Evolutionary conservation across 805 yeast species (phyloP).

Genomic region (Hemisphaericaspora nanyangensis): DNA sequence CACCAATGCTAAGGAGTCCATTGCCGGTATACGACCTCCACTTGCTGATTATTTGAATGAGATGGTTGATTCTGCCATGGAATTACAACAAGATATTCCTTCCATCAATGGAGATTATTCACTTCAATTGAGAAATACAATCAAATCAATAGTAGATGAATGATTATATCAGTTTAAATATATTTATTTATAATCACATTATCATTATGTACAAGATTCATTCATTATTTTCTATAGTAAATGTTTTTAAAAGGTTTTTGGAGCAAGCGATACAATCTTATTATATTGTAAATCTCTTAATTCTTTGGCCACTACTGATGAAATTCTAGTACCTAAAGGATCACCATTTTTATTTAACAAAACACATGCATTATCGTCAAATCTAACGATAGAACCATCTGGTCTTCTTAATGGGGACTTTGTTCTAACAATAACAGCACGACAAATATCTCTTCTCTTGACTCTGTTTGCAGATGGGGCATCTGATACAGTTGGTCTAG

Average conservation of each 20-base stretch:
- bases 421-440: constrained; percentile 93
- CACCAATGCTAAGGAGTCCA: background rate
- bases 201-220: too few relatives aligned
- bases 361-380: constrained; percentile 97
- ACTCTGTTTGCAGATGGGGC: constrained; percentile 75
- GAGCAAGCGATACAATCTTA: constrained; percentile 88
- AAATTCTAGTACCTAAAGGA: constrained; percentile 91
- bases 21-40: background rate
- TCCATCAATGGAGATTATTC: background rate
- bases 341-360: constrained; percentile 88
- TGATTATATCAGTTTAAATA: too few relatives aligned
- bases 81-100: background rate
- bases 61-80: background rate
- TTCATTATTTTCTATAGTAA: too few relatives aligned
- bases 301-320: constrained; percentile 88
- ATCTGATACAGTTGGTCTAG: constrained; percentile 69
- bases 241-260: constrained; percentile 51
- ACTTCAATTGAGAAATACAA: background rate
- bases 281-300: constrained; percentile 76
- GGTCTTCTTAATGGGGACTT: constrained; percentile 72
- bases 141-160: background rate
- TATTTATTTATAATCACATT: too few relatives aligned
- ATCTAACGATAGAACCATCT: constrained; percentile 82
- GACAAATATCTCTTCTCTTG: constrained; percentile 91
- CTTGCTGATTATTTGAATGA: background rate